Percentiles rank a stretch among this genome's conserved stretches.
Evolutionary conservation across 2,329 filamentous ascomycete species (phyloP).

Genomic region (Teratosphaeriaceae sp.): DNA sequence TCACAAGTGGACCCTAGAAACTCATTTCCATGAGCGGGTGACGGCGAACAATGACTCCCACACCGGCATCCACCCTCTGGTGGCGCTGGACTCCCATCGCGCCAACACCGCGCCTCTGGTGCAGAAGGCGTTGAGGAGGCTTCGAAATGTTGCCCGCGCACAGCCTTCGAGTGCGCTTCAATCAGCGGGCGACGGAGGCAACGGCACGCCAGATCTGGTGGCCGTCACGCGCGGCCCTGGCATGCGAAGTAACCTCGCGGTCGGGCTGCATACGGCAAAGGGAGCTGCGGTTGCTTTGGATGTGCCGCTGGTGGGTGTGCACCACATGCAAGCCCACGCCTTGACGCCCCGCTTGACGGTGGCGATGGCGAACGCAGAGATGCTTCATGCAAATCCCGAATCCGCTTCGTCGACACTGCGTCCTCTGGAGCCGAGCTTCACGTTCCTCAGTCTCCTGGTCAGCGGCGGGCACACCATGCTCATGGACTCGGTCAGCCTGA

Average conservation of each 20-base stretch:
- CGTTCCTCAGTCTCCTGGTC: constrained; percentile 81
- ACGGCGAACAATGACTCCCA: constrained; percentile 72
- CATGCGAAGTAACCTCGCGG: constrained; percentile 70
- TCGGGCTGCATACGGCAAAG: constrained; percentile 78
- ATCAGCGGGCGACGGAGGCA: no score
- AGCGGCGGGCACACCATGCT: constrained; percentile 91
- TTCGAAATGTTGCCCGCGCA: not conserved
- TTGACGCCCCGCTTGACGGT: constrained; percentile 71
- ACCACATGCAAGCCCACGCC: constrained; percentile 97
- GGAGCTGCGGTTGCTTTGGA: constrained; percentile 78
- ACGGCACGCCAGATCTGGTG: constrained; percentile 67
- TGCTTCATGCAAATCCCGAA: not conserved
- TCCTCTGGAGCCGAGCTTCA: constrained; percentile 53
- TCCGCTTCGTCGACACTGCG: not conserved
- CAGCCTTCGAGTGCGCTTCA: no score
- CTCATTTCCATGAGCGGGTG: constrained; percentile 70
- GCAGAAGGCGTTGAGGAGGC: constrained; percentile 50
- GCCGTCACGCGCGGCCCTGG: constrained; percentile 85
- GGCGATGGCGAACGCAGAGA: constrained; percentile 3
- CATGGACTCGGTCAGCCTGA: constrained; percentile 63
- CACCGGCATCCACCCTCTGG: constrained; percentile 71
- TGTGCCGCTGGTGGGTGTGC: constrained; percentile 74
- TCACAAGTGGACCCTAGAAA: constrained; percentile 9
- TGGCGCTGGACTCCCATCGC: constrained; percentile 70
- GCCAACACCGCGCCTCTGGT: constrained; percentile 62